Base-by-base conservation (phyloP, 2,329 filamentous ascomycete species). In the Emericellopsis cladophorae region DNA sequence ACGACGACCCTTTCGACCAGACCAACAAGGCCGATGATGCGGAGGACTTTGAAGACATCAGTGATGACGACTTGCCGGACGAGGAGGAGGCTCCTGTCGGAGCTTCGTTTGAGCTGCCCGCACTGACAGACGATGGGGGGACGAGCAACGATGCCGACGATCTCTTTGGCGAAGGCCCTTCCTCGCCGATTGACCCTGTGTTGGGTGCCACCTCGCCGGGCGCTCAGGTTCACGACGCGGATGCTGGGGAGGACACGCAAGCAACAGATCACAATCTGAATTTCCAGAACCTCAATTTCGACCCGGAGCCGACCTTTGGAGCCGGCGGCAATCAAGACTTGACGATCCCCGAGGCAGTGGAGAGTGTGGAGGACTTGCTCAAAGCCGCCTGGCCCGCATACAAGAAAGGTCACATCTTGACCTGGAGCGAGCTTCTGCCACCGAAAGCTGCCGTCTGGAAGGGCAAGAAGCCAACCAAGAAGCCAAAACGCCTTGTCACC, bases 1-100 rank as follows among this genome's bases (percentile, higher is more conserved):
- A 69, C 45, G 59, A 61, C 37, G 57, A 52, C 12, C 42, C 68
- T 21, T 73, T 81, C 47, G 78, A 80, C 48, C 69, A 78, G 48
- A 68, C 70, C 7, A 83, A 87, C 58, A 98, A 98, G 61, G 90
- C 88, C 41, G 88, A 88, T 45, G 85, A 96, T 62, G 92, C 92
- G 33, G 66, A 92, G 46, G 92, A 98, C 55, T 98, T 72, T 51
- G 87, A 85, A 55, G 86, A 95, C 54, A 89, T 96, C 46, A 83
- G 83, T 48, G 90, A 96, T 56, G 88, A 93, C 55, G 89, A 95
- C 47, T 71, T 95, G 7, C 83, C 87, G 10, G 86, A 92, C 7
- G 86, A 92, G 47, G 74, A 79, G 42, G 61, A 59, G 23, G 60
- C 58, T 10, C 59, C 26, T 12, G 26, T 55, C 5, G 59, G 55